phyloP scores from a whole-genome alignment of 345 rosid genomes.

The Turritis glabra region DNA sequence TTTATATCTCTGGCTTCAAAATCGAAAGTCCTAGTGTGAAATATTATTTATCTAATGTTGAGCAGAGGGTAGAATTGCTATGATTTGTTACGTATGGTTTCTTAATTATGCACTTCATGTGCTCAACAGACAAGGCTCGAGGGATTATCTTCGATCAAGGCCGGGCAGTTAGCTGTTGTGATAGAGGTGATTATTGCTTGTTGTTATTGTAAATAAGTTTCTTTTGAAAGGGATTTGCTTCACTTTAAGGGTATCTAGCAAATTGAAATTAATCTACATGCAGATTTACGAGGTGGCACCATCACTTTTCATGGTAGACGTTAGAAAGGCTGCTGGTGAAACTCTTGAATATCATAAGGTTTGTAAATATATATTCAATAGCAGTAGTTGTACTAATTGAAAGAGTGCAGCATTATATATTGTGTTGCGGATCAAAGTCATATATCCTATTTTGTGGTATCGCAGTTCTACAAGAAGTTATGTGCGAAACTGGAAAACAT shows the following conservation, averaged over 20 bases:
- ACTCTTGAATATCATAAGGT: slow-evolving; percentile 94
- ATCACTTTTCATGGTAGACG: slow-evolving; percentile 89
- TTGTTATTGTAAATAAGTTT: background rate
- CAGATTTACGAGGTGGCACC: slow-evolving; percentile 93
- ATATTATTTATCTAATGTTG: background rate
- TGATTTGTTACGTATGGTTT: background rate
- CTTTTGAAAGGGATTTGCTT: slow-evolving; percentile 1
- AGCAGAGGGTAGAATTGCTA: background rate
- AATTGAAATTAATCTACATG: background rate
- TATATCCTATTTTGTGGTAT: slow-evolving; percentile 16
- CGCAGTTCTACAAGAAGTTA: slow-evolving; percentile 81
- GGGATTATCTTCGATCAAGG: slow-evolving; percentile 55
- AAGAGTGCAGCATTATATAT: background rate
- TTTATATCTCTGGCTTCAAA: background rate
- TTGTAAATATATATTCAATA: background rate
- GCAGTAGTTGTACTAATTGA: background rate
- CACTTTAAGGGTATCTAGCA: background rate
- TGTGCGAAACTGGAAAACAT: slow-evolving; percentile 68
- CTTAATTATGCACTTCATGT: background rate
- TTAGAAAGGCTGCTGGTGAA: slow-evolving; percentile 87
- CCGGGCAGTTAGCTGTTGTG: slow-evolving; percentile 70
- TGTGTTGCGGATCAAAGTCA: background rate
- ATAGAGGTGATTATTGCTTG: slow-evolving; percentile 55
- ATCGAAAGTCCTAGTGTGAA: background rate
- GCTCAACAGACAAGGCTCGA: slow-evolving; percentile 68